These are phyloP conservation scores for Orbilia ellipsospora DNA, from an alignment of 2,329 filamentous ascomycete genomes.

Conservation along the genomic window DNA sequence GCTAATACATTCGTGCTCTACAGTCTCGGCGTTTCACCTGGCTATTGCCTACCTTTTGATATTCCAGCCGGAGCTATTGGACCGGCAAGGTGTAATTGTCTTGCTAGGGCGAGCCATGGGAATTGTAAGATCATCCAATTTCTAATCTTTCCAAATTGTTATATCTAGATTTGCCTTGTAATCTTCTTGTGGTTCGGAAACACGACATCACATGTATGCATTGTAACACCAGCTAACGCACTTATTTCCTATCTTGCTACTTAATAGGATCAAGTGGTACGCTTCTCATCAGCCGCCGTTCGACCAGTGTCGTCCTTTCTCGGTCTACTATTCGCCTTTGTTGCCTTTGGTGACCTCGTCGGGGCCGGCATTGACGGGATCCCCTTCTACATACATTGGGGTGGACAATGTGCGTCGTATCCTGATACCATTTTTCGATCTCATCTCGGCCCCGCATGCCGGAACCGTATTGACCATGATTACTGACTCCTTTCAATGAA, in stretches of 20 bases:
- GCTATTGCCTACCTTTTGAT: conserved; percentile 45
- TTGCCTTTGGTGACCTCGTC: conserved; percentile 33
- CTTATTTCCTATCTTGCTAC: no score
- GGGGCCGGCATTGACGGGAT: conserved; percentile 43
- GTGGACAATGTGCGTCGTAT: conserved; percentile 30
- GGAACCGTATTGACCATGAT: background rate
- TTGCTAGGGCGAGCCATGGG: conserved; percentile 50
- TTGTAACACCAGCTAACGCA: no score
- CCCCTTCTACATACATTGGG: conserved; percentile 50
- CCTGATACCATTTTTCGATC: background rate
- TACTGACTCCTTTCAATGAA: background rate
- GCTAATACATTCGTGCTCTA: background rate
- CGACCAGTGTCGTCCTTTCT: conserved; percentile 47
- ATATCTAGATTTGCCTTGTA: background rate
- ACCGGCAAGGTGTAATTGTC: conserved; percentile 37
- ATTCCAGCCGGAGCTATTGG: conserved; percentile 48
- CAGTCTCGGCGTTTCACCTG: conserved; percentile 52
- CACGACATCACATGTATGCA: background rate
- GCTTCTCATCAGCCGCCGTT: conserved; percentile 34
- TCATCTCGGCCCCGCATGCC: background rate
- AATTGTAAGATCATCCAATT: conserved; percentile 18
- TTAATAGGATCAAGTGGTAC: conserved; percentile 25
- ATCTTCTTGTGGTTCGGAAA: background rate
- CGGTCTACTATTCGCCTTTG: conserved; percentile 40
- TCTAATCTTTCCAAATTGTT: no score